phyloP scores from a whole-genome alignment of 768 basidiomycete genomes.

The Serendipita sp. region DNA sequence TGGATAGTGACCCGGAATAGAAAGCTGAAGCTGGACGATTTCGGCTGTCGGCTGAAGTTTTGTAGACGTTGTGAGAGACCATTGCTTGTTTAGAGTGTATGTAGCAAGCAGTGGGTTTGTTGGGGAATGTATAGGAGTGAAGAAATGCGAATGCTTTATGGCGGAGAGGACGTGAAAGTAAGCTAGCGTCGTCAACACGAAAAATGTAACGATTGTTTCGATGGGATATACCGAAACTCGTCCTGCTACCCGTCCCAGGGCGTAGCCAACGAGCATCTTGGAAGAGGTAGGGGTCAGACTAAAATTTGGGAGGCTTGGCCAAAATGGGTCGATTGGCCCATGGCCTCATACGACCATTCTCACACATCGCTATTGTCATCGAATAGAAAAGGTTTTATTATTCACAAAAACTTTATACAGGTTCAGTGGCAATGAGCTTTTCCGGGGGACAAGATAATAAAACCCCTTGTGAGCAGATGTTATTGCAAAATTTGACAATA shows the following conservation, averaged over 20 bases:
- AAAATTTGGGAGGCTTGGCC: neutral
- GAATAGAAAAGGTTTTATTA: no score
- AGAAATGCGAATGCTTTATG: conserved; percentile 76
- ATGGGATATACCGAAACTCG: conserved; percentile 23
- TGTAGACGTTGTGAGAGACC: neutral
- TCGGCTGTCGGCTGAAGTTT: neutral
- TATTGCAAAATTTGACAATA: no score
- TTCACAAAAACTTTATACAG: no score
- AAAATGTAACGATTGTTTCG: conserved; percentile 83
- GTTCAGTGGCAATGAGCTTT: no score
- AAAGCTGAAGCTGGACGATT: conserved; percentile 5
- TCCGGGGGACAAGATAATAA: no score
- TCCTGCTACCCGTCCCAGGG: conserved; percentile 10
- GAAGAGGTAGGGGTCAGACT: neutral
- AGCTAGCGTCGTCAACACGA: conserved; percentile 76
- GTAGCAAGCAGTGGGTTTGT: conserved; percentile 22
- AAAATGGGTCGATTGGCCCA: neutral
- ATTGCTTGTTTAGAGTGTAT: neutral
- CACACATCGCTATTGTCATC: no score
- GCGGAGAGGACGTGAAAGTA: conserved; percentile 89
- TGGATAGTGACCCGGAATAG: neutral
- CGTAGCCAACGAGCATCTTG: neutral
- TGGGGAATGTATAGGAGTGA: conserved; percentile 37
- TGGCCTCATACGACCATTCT: no score
- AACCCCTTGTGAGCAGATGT: no score